Evolutionary conservation across 2,329 filamentous ascomycete genomes (phyloP), one percentile per base, ranked within the genome.

Genomic region (Elsinoe batatas): DNA sequence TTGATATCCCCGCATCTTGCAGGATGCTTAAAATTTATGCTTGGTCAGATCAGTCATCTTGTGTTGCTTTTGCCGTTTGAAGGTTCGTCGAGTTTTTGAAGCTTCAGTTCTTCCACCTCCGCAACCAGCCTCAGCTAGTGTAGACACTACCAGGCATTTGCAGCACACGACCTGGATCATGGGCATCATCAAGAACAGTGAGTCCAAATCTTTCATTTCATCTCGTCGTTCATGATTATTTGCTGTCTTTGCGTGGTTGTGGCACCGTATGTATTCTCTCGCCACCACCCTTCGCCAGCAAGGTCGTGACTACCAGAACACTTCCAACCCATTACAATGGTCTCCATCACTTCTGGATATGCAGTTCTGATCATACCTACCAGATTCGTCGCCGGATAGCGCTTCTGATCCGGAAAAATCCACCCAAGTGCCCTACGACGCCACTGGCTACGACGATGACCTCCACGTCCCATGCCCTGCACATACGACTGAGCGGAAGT

Each of bases 401-500:
- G 36, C 42, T 11, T 55, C 53, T 55, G 53, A 55, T 18, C 53
- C 53, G 12, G 53, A 55, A 15, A 33, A 37, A n/a, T 37, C 47
- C 1, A 51, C 13, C 3, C 20, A 36, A 13, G 5, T 47, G 36
- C 56, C 55, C 54, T 26, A 47, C 18, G 62, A 63, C 46, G 61
- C 56, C 35, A 55, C 57, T 56, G 58, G 54, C 17, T 68, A 71
- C 60, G 68, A 72, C 56, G 69, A 72, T 26, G 71, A 73, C 36
- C 62, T 68, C 3, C 64, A 67, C 13, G 67, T 72, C 15, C 60
- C 62, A 11, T 78, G 75, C 60, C 75, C 75, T 7, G 63, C 74
- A 20, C 72, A 76, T 58, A 78, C 75, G 3, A 78, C 75, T 1
- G 75, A 78, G 62, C 61, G 69, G 46, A 71, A 71, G 59, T 64